Conservation (phyloP, 2,329 filamentous ascomycete genomes). For the Basipetospora chlamydospora region DNA sequence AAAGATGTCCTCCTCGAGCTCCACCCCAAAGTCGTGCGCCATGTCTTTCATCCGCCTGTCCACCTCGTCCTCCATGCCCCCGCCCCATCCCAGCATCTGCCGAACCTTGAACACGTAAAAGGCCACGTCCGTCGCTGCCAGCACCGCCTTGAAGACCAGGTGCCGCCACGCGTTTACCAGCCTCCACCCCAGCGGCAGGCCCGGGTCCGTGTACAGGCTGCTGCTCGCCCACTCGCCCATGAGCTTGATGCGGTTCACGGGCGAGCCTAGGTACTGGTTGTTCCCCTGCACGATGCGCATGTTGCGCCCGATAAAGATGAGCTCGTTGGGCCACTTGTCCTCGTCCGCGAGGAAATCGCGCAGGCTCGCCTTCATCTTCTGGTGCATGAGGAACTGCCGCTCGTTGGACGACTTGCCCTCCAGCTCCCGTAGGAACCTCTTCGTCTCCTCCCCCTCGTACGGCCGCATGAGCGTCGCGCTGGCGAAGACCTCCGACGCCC, state of each 20-base stretch:
- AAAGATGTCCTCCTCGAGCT: constrained; percentile 78
- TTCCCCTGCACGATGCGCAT: constrained; percentile 88
- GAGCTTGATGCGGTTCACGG: constrained; percentile 86
- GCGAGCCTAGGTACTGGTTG: constrained; percentile 79
- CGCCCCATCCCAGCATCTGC: constrained; percentile 61
- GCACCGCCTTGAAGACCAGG: constrained; percentile 63
- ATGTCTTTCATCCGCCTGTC: constrained; percentile 76
- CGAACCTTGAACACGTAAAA: constrained; percentile 71
- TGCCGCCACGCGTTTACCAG: constrained; percentile 61
- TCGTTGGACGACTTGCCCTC: constrained; percentile 47
- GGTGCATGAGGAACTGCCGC: constrained; percentile 80
- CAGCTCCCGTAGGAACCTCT: constrained; percentile 51
- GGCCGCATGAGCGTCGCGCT: constrained; percentile 80
- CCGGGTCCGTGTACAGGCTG: constrained; percentile 61
- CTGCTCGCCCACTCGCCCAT: constrained; percentile 81
- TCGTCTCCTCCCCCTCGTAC: constrained; percentile 69
- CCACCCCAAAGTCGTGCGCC: constrained; percentile 82
- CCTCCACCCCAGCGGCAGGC: constrained; percentile 47
- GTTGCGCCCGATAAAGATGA: constrained; percentile 85
- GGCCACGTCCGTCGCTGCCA: constrained; percentile 62
- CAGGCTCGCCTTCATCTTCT: constrained; percentile 57
- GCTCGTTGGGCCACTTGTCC: constrained; percentile 75
- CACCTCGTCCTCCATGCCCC: constrained; percentile 88
- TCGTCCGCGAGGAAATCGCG: constrained; percentile 66
- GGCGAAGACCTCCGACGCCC: constrained; percentile 80